phyloP scores from a whole-genome alignment of 352 stramenopile genomes.

The Pythium chondricola region DNA sequence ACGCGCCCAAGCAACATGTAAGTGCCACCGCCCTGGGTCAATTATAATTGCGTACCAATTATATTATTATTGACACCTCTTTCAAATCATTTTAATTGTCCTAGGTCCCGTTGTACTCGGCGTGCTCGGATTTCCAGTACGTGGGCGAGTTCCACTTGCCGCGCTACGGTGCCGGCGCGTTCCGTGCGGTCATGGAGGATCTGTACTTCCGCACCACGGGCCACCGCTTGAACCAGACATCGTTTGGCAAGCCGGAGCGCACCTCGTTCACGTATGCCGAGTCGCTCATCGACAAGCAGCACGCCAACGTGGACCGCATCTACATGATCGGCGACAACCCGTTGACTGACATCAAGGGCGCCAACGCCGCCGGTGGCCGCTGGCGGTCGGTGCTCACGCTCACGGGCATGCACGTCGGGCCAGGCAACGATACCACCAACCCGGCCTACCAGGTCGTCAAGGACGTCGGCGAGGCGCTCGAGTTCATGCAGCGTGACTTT shows the following conservation, averaged over 20 bases:
- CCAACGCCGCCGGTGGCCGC: constrained; percentile 59
- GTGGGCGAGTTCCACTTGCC: constrained; percentile 81
- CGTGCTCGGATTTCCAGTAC: constrained; percentile 86
- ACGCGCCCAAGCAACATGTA: constrained; percentile 39
- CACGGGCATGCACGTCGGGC: constrained; percentile 73
- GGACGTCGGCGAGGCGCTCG: constrained; percentile 59
- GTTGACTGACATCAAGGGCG: constrained; percentile 73
- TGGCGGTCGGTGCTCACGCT: constrained; percentile 84
- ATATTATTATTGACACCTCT: too few relatives aligned
- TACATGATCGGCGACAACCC: constrained; percentile 89
- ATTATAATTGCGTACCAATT: too few relatives aligned
- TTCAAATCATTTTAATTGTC: too few relatives aligned
- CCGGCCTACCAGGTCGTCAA: constrained; percentile 64
- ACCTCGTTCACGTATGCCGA: constrained; percentile 76
- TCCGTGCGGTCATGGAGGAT: constrained; percentile 74
- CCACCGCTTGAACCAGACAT: constrained; percentile 59
- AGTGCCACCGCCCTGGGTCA: too few relatives aligned
- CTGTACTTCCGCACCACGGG: constrained; percentile 79
- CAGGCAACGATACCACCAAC: constrained; percentile 58
- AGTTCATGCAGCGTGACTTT: constrained; percentile 79
- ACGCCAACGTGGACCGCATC: constrained; percentile 55
- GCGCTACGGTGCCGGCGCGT: constrained; percentile 73
- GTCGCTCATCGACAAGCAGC: constrained; percentile 66
- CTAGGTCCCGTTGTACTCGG: constrained; percentile 73
- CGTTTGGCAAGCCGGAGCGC: constrained; percentile 74